These are phyloP conservation scores for Elaeagnus macrophylla DNA, from an alignment of 306 rosid species.

Conservation along the genomic window DNA sequence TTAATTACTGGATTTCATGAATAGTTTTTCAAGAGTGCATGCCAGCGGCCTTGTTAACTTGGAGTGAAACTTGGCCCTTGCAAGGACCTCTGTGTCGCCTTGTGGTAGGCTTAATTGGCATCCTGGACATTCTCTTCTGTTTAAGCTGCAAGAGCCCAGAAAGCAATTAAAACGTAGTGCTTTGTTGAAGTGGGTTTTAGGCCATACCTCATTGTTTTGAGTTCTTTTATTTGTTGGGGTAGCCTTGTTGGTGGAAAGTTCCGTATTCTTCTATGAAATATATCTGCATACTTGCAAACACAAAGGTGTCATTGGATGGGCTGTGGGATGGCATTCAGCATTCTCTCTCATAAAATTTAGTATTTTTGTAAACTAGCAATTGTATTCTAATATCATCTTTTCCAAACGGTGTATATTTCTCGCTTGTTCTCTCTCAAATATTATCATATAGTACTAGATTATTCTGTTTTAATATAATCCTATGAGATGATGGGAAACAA, in stretches of 20 bases:
- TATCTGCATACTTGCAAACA: not conserved
- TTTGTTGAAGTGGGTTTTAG: conserved; percentile 3
- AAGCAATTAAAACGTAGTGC: not conserved
- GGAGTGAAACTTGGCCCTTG: conserved; percentile 9
- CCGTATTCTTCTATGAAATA: not conserved
- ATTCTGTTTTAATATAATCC: no score
- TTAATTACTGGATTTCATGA: conserved; percentile 25
- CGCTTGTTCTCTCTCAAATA: no score
- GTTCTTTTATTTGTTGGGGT: not conserved
- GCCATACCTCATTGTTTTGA: conserved; percentile 4
- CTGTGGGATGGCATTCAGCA: not conserved
- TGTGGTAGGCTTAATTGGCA: not conserved
- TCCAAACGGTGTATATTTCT: no score
- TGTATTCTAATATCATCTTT: no score
- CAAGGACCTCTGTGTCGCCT: not conserved
- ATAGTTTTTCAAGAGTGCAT: conserved; percentile 19
- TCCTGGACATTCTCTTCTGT: not conserved
- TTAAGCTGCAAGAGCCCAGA: conserved; percentile 4
- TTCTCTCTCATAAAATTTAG: no score
- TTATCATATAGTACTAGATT: no score
- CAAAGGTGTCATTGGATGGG: not conserved
- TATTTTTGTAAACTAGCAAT: no score
- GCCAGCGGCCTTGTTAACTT: not conserved
- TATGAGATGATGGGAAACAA: no score
- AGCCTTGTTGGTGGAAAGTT: conserved; percentile 1